Evolutionary conservation across 352 stramenopile species (phyloP), one percentile per base, ranked within the genome.

Genomic region (Globisporangium nagaii): DNA sequence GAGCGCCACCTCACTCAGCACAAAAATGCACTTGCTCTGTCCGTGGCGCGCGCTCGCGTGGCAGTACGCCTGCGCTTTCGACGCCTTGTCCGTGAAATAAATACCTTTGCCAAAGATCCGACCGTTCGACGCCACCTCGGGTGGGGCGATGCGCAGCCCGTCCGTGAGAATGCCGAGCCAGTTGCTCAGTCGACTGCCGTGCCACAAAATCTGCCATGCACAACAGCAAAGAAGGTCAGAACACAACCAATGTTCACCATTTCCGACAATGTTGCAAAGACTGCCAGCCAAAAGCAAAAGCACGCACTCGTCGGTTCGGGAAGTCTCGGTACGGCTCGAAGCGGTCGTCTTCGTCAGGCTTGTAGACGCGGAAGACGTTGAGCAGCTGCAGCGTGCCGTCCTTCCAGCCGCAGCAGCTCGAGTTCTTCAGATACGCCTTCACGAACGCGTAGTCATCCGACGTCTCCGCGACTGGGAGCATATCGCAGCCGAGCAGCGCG

Each of bases 71-170:
- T 85, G 73, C 8, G 79, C 79, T 45, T 86, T 86, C 15, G 81
- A 86, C 56, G 86, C 77, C 63, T 89, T 90, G 57, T 96, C 87
- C 11, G 86, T 88, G 59, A 94, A 96, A 56, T 96, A 96, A 8
- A 96, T 52, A 24, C 87, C 86, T 45, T 88, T 88, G 31, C 85
- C 86, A 52, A 93, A 95, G 28, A 75, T 84, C 32, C 77, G 80
- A 25, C 86, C 87, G 45, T 88, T 88, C 35, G 66, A 79, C 5
- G 75, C 69, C 13, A 92, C 85, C 17, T 91, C 80, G 8, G 80
- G 66, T 11, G 86, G 86, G 15, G 81, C 85, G 52, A 95, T 93
- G 4, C 81, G 70, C 31, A 96, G 62, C 5, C 87, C 87, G 50
- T 90, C 70, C 30, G 66, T 73, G 45, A 96, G 65, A 39, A 96